phyloP scores from a whole-genome alignment of 2,329 filamentous ascomycete genomes.

The Diaporthe aspalathi region DNA sequence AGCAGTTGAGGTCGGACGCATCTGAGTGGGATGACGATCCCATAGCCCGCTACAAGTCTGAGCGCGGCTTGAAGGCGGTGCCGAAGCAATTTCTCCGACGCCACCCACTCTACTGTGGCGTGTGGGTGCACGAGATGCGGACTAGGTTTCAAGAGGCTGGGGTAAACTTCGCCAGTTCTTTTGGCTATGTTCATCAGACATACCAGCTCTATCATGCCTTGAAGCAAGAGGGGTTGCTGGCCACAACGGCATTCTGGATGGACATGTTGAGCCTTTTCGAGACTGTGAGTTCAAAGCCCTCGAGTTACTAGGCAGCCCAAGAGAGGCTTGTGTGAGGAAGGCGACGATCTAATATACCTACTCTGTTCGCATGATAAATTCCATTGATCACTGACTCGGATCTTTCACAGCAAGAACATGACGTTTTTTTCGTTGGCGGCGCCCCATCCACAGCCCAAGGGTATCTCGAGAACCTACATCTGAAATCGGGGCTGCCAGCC shows the following conservation, averaged over 20 bases:
- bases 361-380: too few species aligned
- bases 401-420: not conserved
- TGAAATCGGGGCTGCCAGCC: not conserved
- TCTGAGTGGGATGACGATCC: not conserved
- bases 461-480: not conserved
- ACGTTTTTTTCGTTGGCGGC: not conserved
- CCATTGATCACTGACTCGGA: not conserved
- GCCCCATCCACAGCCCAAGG: not conserved
- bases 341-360: not conserved
- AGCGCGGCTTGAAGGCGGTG: not conserved
- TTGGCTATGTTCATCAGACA: constrained; percentile 7
- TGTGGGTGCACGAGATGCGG: constrained; percentile 1
- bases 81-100: not conserved
- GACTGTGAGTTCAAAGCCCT: not conserved
- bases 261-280: not conserved
- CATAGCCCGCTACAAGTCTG: not conserved
- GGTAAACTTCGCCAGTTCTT: not conserved
- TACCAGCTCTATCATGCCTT: constrained; percentile 11
- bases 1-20: not conserved
- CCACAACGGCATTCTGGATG: not conserved
- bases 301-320: too few species aligned
- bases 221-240: not conserved
- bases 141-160: not conserved
- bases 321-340: not conserved
- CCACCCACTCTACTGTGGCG: constrained; percentile 12